A percentile compares a stretch with the other conserved stretches of the same genome.
Evolutionary conservation across 495 filamentous ascomycete species (phyloP).

Genomic region (Hypoxylon cercidicola): DNA sequence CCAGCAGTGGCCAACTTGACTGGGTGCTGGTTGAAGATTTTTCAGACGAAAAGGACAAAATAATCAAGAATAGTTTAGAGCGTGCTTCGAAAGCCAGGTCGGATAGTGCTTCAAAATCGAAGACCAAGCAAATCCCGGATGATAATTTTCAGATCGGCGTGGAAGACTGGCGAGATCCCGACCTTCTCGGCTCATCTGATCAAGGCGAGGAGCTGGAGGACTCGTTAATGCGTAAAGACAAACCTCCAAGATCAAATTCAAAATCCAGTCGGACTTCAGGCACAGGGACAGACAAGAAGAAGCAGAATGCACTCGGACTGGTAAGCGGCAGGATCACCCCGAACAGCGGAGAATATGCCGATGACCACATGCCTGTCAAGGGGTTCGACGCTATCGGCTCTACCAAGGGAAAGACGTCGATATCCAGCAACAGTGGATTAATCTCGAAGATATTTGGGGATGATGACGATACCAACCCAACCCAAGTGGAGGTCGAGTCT

Average conservation of each 20-base stretch:
- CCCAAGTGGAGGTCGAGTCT: slow-evolving; percentile 37
- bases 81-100: slow-evolving; percentile 47
- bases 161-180: slow-evolving; percentile 91
- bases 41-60: slow-evolving; percentile 63
- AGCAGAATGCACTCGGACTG: slow-evolving; percentile 52
- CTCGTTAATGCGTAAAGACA: slow-evolving; percentile 20
- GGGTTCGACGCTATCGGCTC: slow-evolving; percentile 37
- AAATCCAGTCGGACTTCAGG: slow-evolving; percentile 33
- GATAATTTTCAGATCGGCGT: slow-evolving; percentile 92
- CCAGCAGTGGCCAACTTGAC: slow-evolving; percentile 84
- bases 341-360: slow-evolving; percentile 78
- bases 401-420: slow-evolving; percentile 36
- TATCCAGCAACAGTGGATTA: slow-evolving; percentile 44
- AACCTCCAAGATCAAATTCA: slow-evolving; percentile 30
- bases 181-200: slow-evolving; percentile 63
- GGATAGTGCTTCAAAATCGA: slow-evolving; percentile 33
- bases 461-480: slow-evolving; percentile 48
- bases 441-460: slow-evolving; percentile 61
- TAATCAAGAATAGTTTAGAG: slow-evolving; percentile 50
- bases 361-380: slow-evolving; percentile 43
- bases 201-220: slow-evolving; percentile 32
- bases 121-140: slow-evolving; percentile 45
- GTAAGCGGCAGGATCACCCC: slow-evolving; percentile 79
- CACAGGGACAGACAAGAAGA: slow-evolving; percentile 45
- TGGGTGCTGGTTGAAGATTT: slow-evolving; percentile 78